Conservation (phyloP, 495 filamentous ascomycete species). For the Neurospora terricola region DNA sequence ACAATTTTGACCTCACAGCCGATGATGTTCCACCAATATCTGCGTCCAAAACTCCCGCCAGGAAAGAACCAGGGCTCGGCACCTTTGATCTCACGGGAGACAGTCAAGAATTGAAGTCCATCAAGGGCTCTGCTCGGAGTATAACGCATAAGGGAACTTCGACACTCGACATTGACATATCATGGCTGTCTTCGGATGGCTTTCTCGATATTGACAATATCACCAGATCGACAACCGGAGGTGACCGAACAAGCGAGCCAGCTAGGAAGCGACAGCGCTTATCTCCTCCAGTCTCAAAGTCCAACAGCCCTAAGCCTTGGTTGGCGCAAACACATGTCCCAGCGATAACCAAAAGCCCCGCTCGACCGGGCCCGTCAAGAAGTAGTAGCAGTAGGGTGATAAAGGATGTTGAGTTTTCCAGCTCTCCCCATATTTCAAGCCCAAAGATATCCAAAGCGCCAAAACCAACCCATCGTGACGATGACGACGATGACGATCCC, state of each 20-base stretch:
- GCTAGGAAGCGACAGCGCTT: not conserved
- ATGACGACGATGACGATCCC: not conserved
- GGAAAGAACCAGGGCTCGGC: not conserved
- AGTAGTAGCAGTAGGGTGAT: slow-evolving; percentile 4
- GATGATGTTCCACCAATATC: not conserved
- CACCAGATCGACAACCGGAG: not conserved
- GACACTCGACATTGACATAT: not conserved
- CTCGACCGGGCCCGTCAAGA: not conserved
- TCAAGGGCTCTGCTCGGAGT: not conserved
- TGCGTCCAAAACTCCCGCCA: not conserved
- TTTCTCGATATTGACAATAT: not conserved
- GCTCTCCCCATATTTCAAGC: slow-evolving; percentile 12
- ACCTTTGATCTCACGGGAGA: not conserved
- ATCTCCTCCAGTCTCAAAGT: not conserved
- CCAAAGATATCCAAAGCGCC: not conserved
- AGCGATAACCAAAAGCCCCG: not conserved
- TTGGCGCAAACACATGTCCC: not conserved
- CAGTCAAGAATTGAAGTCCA: not conserved
- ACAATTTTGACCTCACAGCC: not conserved
- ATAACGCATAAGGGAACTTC: not conserved
- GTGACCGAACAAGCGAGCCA: not conserved
- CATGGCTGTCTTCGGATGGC: not conserved
- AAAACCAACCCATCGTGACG: not conserved
- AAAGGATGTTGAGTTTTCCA: slow-evolving; percentile 10
- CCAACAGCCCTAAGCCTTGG: not conserved